Conservation (phyloP, 139 green algal genomes). For the Haematococcus lacustris region DNA sequence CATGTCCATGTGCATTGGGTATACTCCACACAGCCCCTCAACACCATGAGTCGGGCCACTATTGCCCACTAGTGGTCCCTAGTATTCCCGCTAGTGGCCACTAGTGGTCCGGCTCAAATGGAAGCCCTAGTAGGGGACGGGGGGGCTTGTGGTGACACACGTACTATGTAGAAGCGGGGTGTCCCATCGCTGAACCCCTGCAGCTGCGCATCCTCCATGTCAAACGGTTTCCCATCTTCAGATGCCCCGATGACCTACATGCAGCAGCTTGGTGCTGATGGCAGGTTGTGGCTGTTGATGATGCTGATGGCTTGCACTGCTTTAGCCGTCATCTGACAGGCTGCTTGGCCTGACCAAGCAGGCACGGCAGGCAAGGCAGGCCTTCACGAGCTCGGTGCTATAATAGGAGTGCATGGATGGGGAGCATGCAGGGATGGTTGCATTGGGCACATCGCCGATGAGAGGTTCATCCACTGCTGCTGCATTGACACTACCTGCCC, state of each 20-base stretch:
- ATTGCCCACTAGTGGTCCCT: too few species aligned
- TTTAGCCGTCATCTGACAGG: too few species aligned
- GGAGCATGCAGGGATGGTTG: not conserved
- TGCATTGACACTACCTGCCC: not conserved
- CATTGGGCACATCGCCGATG: not conserved
- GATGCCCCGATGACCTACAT: constrained; percentile 38
- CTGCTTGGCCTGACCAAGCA: not conserved
- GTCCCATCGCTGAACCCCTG: constrained; percentile 8
- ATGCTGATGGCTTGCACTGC: not conserved
- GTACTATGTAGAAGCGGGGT: constrained; percentile 83
- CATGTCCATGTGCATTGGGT: too few species aligned
- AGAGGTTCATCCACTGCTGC: not conserved
- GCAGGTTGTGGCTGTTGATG: not conserved
- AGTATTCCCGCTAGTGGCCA: too few species aligned
- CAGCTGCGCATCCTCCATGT: constrained; percentile 59
- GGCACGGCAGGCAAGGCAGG: too few species aligned
- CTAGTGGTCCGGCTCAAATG: too few species aligned
- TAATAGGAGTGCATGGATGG: not conserved
- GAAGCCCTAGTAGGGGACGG: too few species aligned
- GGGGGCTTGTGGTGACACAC: not conserved
- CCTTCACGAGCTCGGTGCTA: too few species aligned
- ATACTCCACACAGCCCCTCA: too few species aligned
- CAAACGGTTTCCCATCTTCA: constrained; percentile 65
- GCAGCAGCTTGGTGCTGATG: too few species aligned
- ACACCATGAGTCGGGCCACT: too few species aligned